Evolutionary conservation across 805 yeast species (phyloP).

Genomic region (Metschnikowia kofuensis): DNA sequence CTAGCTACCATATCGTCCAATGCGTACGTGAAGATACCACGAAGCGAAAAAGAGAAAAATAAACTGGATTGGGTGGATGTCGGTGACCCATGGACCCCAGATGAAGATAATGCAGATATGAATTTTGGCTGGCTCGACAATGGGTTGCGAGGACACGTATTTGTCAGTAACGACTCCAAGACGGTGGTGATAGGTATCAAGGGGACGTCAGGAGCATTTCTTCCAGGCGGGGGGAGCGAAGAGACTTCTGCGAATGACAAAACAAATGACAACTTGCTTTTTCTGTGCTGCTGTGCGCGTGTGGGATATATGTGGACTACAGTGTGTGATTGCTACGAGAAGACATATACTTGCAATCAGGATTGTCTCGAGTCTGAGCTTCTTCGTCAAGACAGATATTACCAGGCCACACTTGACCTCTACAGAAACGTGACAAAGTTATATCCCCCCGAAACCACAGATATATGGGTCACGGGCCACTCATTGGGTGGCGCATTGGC

Average conservation of each 20-base stretch:
- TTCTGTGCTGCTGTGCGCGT: conserved; percentile 95
- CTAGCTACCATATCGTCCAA: conserved; percentile 86
- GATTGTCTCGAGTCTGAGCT: conserved; percentile 78
- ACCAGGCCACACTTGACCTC: conserved; percentile 72
- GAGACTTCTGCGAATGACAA: conserved; percentile 83
- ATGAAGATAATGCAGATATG: conserved; percentile 48
- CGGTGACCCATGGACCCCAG: conserved; percentile 49
- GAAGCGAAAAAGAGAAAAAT: conserved; percentile 42
- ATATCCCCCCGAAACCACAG: conserved; percentile 61
- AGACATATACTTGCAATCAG: conserved; percentile 84
- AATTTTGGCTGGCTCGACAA: conserved; percentile 84
- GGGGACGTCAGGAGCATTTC: conserved; percentile 84
- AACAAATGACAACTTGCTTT: conserved; percentile 80
- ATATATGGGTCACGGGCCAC: conserved; percentile 92
- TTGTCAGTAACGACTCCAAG: conserved; percentile 54
- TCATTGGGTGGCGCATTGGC: conserved; percentile 91
- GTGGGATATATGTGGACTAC: conserved; percentile 90
- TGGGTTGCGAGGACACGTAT: conserved; percentile 90
- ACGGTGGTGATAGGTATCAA: conserved; percentile 78
- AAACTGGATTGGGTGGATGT: conserved; percentile 86
- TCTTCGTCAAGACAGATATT: conserved; percentile 73
- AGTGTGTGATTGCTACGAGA: conserved; percentile 89
- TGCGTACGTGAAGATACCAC: conserved; percentile 81
- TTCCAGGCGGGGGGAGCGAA: conserved; percentile 45
- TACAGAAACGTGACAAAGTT: conserved; percentile 64